Percentiles rank a stretch among this genome's conserved stretches.
Evolutionary conservation across 2,329 filamentous ascomycete genomes (phyloP).

Genomic region (Sordariomycetes sp.): DNA sequence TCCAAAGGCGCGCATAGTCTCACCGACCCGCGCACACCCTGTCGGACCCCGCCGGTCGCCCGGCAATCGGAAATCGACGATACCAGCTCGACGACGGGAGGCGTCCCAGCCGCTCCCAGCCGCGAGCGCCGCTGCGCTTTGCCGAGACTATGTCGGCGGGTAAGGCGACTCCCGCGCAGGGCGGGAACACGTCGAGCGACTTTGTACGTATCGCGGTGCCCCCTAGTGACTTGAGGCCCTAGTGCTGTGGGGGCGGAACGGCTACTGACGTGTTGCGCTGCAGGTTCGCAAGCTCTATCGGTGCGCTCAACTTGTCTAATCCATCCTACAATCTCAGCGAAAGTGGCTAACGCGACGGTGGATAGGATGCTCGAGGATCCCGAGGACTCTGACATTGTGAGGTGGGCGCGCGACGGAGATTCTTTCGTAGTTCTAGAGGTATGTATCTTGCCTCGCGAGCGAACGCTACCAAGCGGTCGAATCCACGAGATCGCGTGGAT

Average conservation of each 20-base stretch:
- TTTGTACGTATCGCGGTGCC: slow-evolving; percentile 53
- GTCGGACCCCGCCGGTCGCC: background rate
- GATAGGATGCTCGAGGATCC: slow-evolving; percentile 90
- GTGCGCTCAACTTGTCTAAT: slow-evolving; percentile 28
- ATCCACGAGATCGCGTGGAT: background rate
- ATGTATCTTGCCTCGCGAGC: slow-evolving; percentile 17
- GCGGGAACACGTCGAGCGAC: slow-evolving; percentile 77
- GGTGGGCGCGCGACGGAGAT: slow-evolving; percentile 90
- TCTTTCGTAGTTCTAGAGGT: slow-evolving; percentile 98
- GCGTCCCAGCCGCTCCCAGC: background rate
- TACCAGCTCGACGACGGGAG: background rate
- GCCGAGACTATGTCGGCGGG: background rate
- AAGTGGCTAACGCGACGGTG: slow-evolving; percentile 9
- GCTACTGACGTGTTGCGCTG: background rate
- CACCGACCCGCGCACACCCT: background rate
- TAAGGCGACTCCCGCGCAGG: slow-evolving; percentile 9
- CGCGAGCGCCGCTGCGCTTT: background rate
- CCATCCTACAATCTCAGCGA: background rate
- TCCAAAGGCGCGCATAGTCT: background rate
- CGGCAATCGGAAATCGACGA: background rate
- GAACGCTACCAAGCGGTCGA: slow-evolving; percentile 7
- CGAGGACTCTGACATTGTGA: slow-evolving; percentile 79
- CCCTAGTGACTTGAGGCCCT: background rate
- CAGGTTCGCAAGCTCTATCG: slow-evolving; percentile 98
- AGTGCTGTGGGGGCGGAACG: background rate